These are phyloP conservation scores for Graphiopsis chlorocephala DNA, from an alignment of 2,329 filamentous ascomycete species.

Conservation along the genomic window DNA sequence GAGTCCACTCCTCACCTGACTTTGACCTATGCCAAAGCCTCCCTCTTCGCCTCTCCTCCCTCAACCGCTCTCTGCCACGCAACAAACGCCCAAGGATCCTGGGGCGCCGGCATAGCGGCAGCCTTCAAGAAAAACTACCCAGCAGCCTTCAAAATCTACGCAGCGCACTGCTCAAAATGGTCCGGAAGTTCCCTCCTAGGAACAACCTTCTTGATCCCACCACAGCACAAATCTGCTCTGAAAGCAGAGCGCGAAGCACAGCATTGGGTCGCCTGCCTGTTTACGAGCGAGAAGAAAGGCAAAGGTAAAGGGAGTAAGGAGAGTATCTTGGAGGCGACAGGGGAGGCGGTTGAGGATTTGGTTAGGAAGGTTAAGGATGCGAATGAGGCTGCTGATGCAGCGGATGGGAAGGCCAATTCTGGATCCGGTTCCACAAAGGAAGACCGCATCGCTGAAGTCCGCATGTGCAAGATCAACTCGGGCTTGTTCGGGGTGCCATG, in stretches of 20 bases:
- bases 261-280: constrained; percentile 60
- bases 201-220: constrained; percentile 54
- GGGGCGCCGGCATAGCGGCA: constrained; percentile 58
- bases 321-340: constrained; percentile 51
- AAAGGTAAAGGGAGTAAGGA: constrained; percentile 40
- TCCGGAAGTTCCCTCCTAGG: constrained; percentile 36
- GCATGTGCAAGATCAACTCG: constrained; percentile 57
- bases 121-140: constrained; percentile 53
- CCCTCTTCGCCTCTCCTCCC: constrained; percentile 54
- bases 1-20: not conserved
- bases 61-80: constrained; percentile 56
- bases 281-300: constrained; percentile 54
- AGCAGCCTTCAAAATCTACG: constrained; percentile 48
- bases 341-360: constrained; percentile 48
- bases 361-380: constrained; percentile 41
- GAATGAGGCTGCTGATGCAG: constrained; percentile 20
- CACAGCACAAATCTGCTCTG: constrained; percentile 33
- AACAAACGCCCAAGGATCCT: constrained; percentile 57
- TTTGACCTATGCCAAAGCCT: constrained; percentile 35
- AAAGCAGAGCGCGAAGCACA: constrained; percentile 51
- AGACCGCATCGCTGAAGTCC: constrained; percentile 36
- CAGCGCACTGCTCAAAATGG: constrained; percentile 45
- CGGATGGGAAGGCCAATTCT: not conserved
- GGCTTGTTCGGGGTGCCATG: constrained; percentile 57
- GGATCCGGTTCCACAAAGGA: constrained; percentile 20